Evolutionary conservation across 2,329 filamentous ascomycete species (phyloP).

Genomic region (Fusarium hainanense): DNA sequence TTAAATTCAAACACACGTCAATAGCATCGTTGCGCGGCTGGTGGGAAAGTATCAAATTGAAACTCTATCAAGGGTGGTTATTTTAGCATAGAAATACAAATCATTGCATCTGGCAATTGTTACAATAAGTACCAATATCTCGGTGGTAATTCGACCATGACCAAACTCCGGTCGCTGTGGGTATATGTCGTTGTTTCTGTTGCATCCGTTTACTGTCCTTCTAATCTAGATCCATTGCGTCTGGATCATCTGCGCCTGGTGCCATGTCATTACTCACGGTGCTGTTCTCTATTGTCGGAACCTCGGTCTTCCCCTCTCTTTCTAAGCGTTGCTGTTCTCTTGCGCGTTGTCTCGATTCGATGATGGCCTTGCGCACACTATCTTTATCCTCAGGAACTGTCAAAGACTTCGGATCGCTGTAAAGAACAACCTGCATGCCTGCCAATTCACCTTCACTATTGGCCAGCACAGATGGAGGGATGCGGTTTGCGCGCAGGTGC

Average conservation of each 20-base stretch:
- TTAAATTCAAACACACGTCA: constrained; percentile 1
- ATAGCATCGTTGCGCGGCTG: constrained; percentile 2
- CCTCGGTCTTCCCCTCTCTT: constrained; percentile 43
- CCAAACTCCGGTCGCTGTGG: constrained; percentile 44
- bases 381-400: constrained; percentile 80
- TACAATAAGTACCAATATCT: not conserved
- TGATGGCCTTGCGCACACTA: constrained; percentile 82
- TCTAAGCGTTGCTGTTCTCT: constrained; percentile 67
- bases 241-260: constrained; percentile 56
- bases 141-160: constrained; percentile 6
- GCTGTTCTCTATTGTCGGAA: constrained; percentile 14
- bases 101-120: constrained; percentile 9
- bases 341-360: constrained; percentile 78
- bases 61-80: constrained; percentile 10
- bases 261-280: constrained; percentile 12
- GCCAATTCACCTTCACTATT: constrained; percentile 65
- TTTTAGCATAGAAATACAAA: constrained; percentile 32
- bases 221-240: constrained; percentile 76
- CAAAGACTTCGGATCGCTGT: constrained; percentile 81
- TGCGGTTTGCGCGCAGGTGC: constrained; percentile 77
- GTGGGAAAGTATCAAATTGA: constrained; percentile 30
- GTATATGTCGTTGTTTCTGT: constrained; percentile 34
- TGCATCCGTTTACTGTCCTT: not conserved
- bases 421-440: constrained; percentile 82
- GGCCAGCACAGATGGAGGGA: constrained; percentile 72